These are phyloP conservation scores for Umbellularia californica DNA, from an alignment of 164 flowering plant genomes.

Conservation along the genomic window DNA sequence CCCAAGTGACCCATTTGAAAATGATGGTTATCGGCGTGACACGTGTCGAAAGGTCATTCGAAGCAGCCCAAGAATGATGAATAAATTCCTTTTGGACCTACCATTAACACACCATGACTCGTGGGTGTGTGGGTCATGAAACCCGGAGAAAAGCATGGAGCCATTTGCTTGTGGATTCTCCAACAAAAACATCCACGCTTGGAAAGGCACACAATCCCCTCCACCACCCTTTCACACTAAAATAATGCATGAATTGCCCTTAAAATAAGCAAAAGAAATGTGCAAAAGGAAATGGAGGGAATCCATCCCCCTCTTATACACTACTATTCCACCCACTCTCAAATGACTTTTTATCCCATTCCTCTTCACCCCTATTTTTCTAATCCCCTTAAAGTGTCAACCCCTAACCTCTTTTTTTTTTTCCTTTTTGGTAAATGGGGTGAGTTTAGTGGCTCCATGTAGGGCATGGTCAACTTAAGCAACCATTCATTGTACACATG, in stretches of 20 bases:
- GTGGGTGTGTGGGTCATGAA: conserved; percentile 46
- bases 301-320: conserved; percentile 23
- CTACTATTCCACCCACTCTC: conserved; percentile 8
- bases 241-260: conserved; percentile 15
- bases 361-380: background rate
- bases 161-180: conserved; percentile 82
- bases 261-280: conserved; percentile 20
- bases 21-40: background rate
- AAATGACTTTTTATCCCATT: conserved; percentile 1
- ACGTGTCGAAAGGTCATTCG: background rate
- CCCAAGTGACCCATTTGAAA: no score
- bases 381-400: conserved; percentile 1
- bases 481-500: background rate
- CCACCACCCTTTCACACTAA: conserved; percentile 34
- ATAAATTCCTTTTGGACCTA: conserved; percentile 6
- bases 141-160: conserved; percentile 35
- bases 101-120: conserved; percentile 12
- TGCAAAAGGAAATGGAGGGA: conserved; percentile 22
- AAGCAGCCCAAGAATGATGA: background rate
- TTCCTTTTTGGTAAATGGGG: background rate
- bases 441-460: conserved; percentile 2
- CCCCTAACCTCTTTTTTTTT: background rate
- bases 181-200: conserved; percentile 85
- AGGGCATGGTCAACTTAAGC: conserved; percentile 4
- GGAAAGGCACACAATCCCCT: conserved; percentile 45